These are phyloP conservation scores for Biscogniauxia sp. DNA, from an alignment of 2,329 filamentous ascomycete species.

Conservation along the genomic window DNA sequence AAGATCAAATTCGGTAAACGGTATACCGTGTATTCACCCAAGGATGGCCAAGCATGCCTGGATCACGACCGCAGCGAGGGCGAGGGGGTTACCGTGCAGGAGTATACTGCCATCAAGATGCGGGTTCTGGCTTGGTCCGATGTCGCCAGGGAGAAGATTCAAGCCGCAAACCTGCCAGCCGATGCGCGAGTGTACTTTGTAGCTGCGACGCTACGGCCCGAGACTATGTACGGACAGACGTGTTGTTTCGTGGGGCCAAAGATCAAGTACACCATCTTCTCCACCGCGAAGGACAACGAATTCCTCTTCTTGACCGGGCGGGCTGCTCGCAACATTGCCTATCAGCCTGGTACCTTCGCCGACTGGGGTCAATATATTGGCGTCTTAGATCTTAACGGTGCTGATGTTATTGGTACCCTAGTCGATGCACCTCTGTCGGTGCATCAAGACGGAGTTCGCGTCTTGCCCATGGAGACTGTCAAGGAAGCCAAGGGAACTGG, in stretches of 20 bases:
- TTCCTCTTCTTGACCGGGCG: conserved; percentile 83
- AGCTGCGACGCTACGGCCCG: conserved; percentile 86
- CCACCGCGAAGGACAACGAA: conserved; percentile 60
- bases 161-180: conserved; percentile 70
- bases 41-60: conserved; percentile 84
- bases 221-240: conserved; percentile 98
- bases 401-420: conserved; percentile 81
- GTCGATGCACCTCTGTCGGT: conserved; percentile 86
- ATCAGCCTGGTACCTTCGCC: conserved; percentile 76
- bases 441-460: conserved; percentile 78
- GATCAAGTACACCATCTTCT: conserved; percentile 83
- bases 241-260: conserved; percentile 93
- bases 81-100: conserved; percentile 80
- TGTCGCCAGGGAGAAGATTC: conserved; percentile 66
- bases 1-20: conserved; percentile 94
- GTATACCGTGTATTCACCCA: conserved; percentile 90
- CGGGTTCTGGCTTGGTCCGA: conserved; percentile 87
- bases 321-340: conserved; percentile 93
- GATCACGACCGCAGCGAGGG: conserved; percentile 81
- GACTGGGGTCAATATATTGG: conserved; percentile 53
- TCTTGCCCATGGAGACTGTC: conserved; percentile 93
- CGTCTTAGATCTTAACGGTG: conserved; percentile 71
- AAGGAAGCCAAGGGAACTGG: conserved; percentile 93
- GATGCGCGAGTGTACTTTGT: conserved; percentile 83
- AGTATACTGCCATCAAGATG: conserved; percentile 91